A percentile compares a stretch with the other conserved stretches of the same genome.
phyloP scores from a whole-genome alignment of 164 flowering plant species.

The Dillenia turbinata region DNA sequence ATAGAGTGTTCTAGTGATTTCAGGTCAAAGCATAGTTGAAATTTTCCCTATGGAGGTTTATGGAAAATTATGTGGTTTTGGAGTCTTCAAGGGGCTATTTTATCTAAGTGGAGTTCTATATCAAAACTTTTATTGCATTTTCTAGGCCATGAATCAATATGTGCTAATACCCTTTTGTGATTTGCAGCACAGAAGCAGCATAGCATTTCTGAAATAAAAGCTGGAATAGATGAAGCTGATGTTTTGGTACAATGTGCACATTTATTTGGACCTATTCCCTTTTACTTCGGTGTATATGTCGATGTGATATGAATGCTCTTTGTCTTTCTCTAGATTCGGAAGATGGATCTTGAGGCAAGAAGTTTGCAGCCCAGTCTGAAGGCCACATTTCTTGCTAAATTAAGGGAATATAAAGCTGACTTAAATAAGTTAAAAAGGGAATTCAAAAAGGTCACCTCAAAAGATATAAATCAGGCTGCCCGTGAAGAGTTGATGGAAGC shows the following conservation, averaged over 20 bases:
- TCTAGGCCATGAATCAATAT: too few relatives aligned
- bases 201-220: slow-evolving; percentile 46
- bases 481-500: slow-evolving; percentile 63
- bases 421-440: slow-evolving; percentile 61
- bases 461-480: slow-evolving; percentile 34
- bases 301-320: not conserved
- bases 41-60: too few relatives aligned
- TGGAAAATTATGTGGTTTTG: too few relatives aligned
- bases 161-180: not conserved
- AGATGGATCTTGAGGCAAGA: slow-evolving; percentile 79
- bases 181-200: slow-evolving; percentile 47
- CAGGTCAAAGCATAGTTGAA: too few relatives aligned
- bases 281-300: not conserved
- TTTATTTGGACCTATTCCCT: not conserved
- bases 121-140: too few relatives aligned
- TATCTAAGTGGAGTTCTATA: too few relatives aligned
- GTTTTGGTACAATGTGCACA: slow-evolving; percentile 39
- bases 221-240: slow-evolving; percentile 67
- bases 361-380: slow-evolving; percentile 68
- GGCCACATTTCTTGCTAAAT: slow-evolving; percentile 65
- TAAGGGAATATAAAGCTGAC: slow-evolving; percentile 74
- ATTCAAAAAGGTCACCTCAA: slow-evolving; percentile 37
- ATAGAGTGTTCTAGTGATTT: too few relatives aligned
- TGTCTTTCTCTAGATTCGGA: slow-evolving; percentile 46
- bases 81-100: too few relatives aligned